Conservation (phyloP, 495 filamentous ascomycete species). For the Aspergillus affinis region DNA sequence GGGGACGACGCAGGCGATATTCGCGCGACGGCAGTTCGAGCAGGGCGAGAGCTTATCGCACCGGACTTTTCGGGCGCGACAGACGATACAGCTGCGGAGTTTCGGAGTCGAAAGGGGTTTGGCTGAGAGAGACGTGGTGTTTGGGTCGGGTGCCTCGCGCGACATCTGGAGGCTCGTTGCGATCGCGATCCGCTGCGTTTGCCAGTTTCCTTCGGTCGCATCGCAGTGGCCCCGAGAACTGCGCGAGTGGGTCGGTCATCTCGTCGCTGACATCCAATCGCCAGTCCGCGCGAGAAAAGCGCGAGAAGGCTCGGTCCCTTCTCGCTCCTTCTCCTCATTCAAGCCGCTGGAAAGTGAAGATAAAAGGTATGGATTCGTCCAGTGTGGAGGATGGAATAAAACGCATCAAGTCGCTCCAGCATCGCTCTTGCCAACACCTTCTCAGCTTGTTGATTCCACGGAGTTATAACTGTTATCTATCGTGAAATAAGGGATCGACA, state of each 20-base stretch:
- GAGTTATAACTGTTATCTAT: too few species aligned
- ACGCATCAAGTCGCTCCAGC: background rate
- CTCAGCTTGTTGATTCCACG: too few species aligned
- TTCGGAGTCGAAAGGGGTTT: constrained; percentile 20
- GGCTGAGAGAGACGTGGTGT: too few species aligned
- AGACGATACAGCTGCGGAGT: constrained; percentile 55
- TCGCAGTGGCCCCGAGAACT: too few species aligned
- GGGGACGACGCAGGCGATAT: constrained; percentile 57
- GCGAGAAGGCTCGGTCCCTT: background rate
- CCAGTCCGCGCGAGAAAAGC: background rate
- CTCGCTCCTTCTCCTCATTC: background rate
- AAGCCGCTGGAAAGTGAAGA: background rate
- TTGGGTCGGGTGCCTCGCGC: too few species aligned
- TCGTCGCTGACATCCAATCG: background rate
- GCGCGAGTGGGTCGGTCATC: too few species aligned
- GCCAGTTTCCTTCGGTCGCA: too few species aligned
- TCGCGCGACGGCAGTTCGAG: constrained; percentile 62
- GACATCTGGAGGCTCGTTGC: too few species aligned
- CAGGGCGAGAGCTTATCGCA: constrained; percentile 69
- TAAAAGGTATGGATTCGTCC: background rate
- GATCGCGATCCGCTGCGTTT: too few species aligned
- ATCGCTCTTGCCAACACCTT: too few species aligned
- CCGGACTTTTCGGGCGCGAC: constrained; percentile 62
- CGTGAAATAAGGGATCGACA: background rate
- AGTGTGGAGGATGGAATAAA: background rate